Conservation (phyloP, 306 rosid species). For the Dalbergia oliveri region DNA sequence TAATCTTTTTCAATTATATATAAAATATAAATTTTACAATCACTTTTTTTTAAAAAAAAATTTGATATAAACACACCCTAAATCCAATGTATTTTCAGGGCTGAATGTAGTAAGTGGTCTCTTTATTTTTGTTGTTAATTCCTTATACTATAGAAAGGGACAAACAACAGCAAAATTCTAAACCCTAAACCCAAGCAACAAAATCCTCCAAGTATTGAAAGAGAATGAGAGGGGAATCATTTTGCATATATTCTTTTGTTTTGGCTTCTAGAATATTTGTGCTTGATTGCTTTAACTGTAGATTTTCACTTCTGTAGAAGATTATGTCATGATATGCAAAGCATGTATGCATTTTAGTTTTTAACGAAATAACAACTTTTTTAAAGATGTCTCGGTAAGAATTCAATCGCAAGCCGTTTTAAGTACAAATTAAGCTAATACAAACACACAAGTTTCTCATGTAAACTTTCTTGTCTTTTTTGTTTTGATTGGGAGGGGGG, state of each 20-base stretch:
- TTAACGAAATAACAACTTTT: neutral
- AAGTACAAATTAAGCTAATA: no score
- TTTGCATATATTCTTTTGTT: neutral
- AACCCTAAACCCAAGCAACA: no score
- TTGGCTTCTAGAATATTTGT: neutral
- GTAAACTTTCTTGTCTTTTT: no score
- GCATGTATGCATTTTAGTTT: neutral
- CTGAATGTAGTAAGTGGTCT: slow-evolving; percentile 8
- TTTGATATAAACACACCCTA: no score
- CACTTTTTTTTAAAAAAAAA: no score
- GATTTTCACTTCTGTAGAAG: neutral
- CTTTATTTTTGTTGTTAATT: neutral
- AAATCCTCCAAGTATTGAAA: neutral
- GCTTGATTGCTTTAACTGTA: slow-evolving; percentile 19
- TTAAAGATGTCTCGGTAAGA: neutral
- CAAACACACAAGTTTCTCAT: no score
- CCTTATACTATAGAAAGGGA: neutral
- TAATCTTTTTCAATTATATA: no score
- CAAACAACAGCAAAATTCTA: no score
- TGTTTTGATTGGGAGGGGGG: no score
- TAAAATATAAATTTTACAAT: no score
- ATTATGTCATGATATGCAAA: neutral
- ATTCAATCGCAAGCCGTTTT: no score
- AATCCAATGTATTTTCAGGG: neutral
- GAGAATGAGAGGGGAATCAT: neutral